Conservation (phyloP, 352 stramenopile genomes). For the Phytophthora rubi region DNA sequence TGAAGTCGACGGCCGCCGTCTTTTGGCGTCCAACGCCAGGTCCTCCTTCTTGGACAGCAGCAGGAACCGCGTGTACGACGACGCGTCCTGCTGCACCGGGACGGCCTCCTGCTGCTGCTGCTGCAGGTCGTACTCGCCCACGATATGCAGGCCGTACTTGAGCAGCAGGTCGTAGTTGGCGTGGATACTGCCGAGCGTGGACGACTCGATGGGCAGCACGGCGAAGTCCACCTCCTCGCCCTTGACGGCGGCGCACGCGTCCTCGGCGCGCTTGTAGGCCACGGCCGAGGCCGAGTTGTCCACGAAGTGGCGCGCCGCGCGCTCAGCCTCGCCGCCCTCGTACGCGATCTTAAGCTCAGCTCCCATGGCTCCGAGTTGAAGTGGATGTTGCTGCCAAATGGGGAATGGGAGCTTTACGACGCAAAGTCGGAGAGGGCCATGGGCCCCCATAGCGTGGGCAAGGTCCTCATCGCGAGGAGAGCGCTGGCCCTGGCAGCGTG, state of each 20-base stretch:
- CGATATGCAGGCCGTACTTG: slow-evolving; percentile 71
- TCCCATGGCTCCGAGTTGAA: slow-evolving; percentile 29
- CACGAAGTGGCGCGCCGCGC: slow-evolving; percentile 46
- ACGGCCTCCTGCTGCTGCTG: slow-evolving; percentile 41
- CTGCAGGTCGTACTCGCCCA: slow-evolving; percentile 70
- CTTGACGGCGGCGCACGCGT: slow-evolving; percentile 66
- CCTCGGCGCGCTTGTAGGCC: slow-evolving; percentile 32
- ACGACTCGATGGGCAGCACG: slow-evolving; percentile 96
- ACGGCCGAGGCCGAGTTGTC: slow-evolving; percentile 44
- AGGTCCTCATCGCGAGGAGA: not conserved
- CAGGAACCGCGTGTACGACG: slow-evolving; percentile 90
- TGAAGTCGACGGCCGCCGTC: slow-evolving; percentile 50
- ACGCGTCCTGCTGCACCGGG: slow-evolving; percentile 46
- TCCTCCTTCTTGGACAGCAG: slow-evolving; percentile 77
- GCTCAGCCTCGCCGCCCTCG: slow-evolving; percentile 95
- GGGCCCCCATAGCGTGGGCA: not conserved
- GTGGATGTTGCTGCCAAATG: slow-evolving; percentile 21
- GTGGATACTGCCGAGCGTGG: slow-evolving; percentile 96
- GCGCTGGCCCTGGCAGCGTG: not conserved
- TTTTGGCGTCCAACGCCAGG: slow-evolving; percentile 36
- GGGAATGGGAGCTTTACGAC: slow-evolving; percentile 27
- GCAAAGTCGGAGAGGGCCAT: not conserved
- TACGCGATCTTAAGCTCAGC: slow-evolving; percentile 91
- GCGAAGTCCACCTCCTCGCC: slow-evolving; percentile 93
- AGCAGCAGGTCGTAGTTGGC: slow-evolving; percentile 94